Base-by-base conservation (phyloP, 2,329 filamentous ascomycete genomes). In the Fusarium brachygibbosum region DNA sequence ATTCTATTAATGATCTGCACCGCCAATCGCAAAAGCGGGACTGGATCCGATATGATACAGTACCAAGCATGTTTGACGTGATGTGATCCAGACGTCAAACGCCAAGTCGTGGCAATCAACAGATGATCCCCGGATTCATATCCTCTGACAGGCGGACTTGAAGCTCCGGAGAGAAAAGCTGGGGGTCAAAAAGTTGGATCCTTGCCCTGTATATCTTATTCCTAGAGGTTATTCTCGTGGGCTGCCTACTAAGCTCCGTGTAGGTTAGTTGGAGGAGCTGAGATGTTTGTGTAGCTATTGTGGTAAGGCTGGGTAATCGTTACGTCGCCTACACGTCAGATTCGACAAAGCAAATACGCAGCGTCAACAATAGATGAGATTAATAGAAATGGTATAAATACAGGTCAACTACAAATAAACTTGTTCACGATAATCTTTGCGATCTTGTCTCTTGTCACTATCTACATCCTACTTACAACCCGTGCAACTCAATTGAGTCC, bases 261-360 rank as follows among this genome's bases (percentile, higher is more conserved):
- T n/a, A n/a, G n/a, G n/a, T 16, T 29, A 12, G n/a, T 1, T 14
- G 28, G n/a, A 14, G 19, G 12, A 59, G 34, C 29, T 29, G 23
- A 25, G 23, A 25, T 25, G 23, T 25, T 25, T 25, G 23, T 28
- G 6, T 28, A 28, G 25, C 25, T 29, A 6, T n/a, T 16, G 21
- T n/a, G 16, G 34, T 25, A 21, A 21, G 5, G 1, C 6, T 34
- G 19, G 25, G 56, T 66, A 66, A 66, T 66, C 11, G 16, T 61
- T 61, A 66, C 61, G 63, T 66, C 45, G 40, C 13, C 2, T 32
- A 42, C 5, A 66, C 61, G 55, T 66, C 55, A 66, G 45, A 40
- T 38, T 7, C 7, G 9, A 25, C 28, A n/a, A 61, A 55, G 23
- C 32, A 29, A 25, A 25, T 35, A 21, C 2, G 12, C 23, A 25